A percentile compares a stretch with the other conserved stretches of the same genome.
Conservation (phyloP, 1,284 basidiomycete species). For the Leccinum fallax region DNA sequence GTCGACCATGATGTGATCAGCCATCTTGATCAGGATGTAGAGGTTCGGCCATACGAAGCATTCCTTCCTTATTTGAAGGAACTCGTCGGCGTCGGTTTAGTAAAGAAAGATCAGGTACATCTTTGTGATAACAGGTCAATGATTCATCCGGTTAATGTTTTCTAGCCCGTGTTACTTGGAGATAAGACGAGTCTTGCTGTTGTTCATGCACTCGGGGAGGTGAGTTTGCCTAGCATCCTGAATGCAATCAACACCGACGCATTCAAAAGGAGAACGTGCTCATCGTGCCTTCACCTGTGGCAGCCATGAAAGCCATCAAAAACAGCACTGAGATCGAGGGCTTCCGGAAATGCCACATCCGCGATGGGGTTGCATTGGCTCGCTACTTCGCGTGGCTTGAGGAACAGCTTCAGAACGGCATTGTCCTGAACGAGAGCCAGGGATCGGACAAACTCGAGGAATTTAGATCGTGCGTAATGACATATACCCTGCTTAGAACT, state of each 20-base stretch:
- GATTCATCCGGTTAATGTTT: neutral
- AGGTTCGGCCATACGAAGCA: conserved; percentile 70
- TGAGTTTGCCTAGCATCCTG: conserved; percentile 25
- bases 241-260: neutral
- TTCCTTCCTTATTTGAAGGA: conserved; percentile 66
- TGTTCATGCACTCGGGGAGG: conserved; percentile 73
- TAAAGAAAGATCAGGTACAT: conserved; percentile 47
- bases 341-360: conserved; percentile 86
- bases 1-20: conserved; percentile 57
- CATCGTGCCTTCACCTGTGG: conserved; percentile 74
- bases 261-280: conserved; percentile 52
- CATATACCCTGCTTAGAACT: neutral
- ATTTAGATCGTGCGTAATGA: conserved; percentile 70
- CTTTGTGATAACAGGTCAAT: neutral
- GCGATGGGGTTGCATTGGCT: conserved; percentile 87
- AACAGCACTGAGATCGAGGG: conserved; percentile 87
- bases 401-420: conserved; percentile 69
- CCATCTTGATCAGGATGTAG: conserved; percentile 65
- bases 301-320: conserved; percentile 89
- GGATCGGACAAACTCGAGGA: conserved; percentile 80
- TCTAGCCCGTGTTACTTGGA: conserved; percentile 64
- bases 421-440: conserved; percentile 78
- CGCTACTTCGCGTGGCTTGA: conserved; percentile 96
- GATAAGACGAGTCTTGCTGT: conserved; percentile 80
- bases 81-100: conserved; percentile 48